Evolutionary conservation across 768 basidiomycete genomes (phyloP).

Genomic region (Psilocybe azurescens): DNA sequence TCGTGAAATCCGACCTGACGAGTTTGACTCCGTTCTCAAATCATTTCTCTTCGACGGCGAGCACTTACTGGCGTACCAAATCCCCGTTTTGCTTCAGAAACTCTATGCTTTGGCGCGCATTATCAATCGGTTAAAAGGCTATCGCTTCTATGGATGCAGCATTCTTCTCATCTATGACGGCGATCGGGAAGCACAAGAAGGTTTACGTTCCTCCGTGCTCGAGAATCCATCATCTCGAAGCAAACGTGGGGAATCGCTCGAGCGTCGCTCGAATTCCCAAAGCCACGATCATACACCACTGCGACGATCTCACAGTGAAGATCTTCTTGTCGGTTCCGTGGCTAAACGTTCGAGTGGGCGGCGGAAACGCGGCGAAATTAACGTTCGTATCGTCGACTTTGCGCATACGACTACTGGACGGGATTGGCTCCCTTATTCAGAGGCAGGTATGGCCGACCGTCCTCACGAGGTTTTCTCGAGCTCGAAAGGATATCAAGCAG

Average conservation of each 20-base stretch:
- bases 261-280: conserved; percentile 56
- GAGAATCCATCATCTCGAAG: conserved; percentile 73
- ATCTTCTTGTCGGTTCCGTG: conserved; percentile 71
- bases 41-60: conserved; percentile 89
- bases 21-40: conserved; percentile 82
- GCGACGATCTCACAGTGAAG: conserved; percentile 82
- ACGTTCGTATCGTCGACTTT: conserved; percentile 97
- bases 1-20: conserved; percentile 84
- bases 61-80: conserved; percentile 85
- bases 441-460: conserved; percentile 42
- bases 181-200: conserved; percentile 85
- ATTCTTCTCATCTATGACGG: conserved; percentile 98
- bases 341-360: conserved; percentile 67
- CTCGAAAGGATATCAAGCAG: conserved; percentile 80
- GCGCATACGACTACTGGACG: conserved; percentile 96
- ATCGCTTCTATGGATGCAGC: conserved; percentile 97
- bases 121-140: conserved; percentile 88
- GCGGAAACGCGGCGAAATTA: conserved; percentile 88
- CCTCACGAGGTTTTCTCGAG: conserved; percentile 56
- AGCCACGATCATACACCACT: conserved; percentile 53
- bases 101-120: conserved; percentile 94
- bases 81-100: conserved; percentile 89
- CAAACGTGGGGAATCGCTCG: conserved; percentile 81
- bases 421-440: conserved; percentile 81
- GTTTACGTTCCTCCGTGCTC: conserved; percentile 60